A percentile compares a stretch with the other conserved stretches of the same genome.
Conservation (phyloP, 495 filamentous ascomycete genomes). For the Durotheca rogersii region DNA sequence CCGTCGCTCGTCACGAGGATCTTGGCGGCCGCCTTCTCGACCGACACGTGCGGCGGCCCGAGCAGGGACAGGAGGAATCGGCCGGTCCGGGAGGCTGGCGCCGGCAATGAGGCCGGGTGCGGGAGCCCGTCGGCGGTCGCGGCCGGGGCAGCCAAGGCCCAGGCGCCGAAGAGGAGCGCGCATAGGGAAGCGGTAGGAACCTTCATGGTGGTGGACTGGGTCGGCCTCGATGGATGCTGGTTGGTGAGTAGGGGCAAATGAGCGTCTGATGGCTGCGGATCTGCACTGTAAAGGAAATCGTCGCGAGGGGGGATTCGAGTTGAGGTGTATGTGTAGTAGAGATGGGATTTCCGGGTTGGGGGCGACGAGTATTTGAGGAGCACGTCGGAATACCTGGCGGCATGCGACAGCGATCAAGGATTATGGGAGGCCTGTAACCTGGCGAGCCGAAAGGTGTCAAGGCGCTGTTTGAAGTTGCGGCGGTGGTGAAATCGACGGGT, state of each 20-base stretch:
- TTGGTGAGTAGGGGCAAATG: not conserved
- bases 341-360: no score
- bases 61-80: conserved; percentile 1
- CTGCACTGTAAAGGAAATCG: no score
- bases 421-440: conserved; percentile 4
- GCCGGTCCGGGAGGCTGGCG: conserved; percentile 1
- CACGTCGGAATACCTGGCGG: conserved; percentile 3
- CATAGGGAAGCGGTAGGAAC: conserved; percentile 12
- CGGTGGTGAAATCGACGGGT: conserved; percentile 12
- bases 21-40: conserved; percentile 14
- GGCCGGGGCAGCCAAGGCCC: conserved; percentile 23
- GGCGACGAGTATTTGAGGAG: not conserved
- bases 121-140: conserved; percentile 12
- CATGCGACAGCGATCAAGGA: conserved; percentile 8
- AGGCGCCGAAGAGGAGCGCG: conserved; percentile 16
- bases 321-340: no score
- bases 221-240: not conserved
- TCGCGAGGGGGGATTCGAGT: no score
- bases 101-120: no score
- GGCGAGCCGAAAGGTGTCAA: conserved; percentile 3
- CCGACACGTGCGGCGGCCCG: conserved; percentile 10
- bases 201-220: conserved; percentile 22
- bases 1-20: conserved; percentile 21
- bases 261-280: no score
- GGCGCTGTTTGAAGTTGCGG: conserved; percentile 4